These are phyloP conservation scores for Pythium sukuiense DNA, from an alignment of 352 stramenopile genomes.

Conservation along the genomic window DNA sequence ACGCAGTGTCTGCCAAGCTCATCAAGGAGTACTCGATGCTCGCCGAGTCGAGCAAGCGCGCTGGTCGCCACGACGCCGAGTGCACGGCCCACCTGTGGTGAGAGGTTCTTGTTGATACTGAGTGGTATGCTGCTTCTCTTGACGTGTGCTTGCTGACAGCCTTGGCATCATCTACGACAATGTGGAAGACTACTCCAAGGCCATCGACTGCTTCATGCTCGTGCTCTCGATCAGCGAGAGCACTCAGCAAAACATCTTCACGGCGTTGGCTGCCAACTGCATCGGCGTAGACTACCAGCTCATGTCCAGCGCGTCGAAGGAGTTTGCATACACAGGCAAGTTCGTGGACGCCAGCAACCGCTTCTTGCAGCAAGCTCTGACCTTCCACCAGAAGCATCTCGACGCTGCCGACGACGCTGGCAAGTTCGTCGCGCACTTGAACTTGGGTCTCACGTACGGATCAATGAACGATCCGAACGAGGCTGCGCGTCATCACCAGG, in stretches of 20 bases:
- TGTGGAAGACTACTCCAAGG: slow-evolving; percentile 76
- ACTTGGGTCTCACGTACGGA: slow-evolving; percentile 78
- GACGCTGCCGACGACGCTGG: slow-evolving; percentile 79
- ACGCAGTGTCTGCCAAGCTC: slow-evolving; percentile 63
- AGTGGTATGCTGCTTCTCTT: no score
- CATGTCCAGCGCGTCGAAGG: slow-evolving; percentile 51
- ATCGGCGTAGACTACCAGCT: slow-evolving; percentile 90
- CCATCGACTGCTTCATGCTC: slow-evolving; percentile 84
- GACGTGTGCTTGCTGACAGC: not conserved
- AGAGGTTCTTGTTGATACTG: not conserved
- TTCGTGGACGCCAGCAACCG: slow-evolving; percentile 57
- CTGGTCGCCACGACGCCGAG: slow-evolving; percentile 79
- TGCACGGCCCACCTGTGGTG: slow-evolving; percentile 83
- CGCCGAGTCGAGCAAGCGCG: slow-evolving; percentile 82
- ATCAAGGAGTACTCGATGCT: slow-evolving; percentile 85
- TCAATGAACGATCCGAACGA: slow-evolving; percentile 66
- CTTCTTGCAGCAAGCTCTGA: slow-evolving; percentile 47
- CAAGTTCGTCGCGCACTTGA: slow-evolving; percentile 86
- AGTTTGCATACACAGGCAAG: slow-evolving; percentile 73
- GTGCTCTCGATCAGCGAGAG: slow-evolving; percentile 86
- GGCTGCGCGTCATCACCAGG: slow-evolving; percentile 82
- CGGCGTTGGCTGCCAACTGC: slow-evolving; percentile 80
- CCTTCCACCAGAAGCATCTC: slow-evolving; percentile 79
- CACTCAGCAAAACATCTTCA: slow-evolving; percentile 75
- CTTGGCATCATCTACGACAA: slow-evolving; percentile 89